Base-by-base conservation (phyloP, 441 rosid genomes). In the Gossypium trilobum region DNA sequence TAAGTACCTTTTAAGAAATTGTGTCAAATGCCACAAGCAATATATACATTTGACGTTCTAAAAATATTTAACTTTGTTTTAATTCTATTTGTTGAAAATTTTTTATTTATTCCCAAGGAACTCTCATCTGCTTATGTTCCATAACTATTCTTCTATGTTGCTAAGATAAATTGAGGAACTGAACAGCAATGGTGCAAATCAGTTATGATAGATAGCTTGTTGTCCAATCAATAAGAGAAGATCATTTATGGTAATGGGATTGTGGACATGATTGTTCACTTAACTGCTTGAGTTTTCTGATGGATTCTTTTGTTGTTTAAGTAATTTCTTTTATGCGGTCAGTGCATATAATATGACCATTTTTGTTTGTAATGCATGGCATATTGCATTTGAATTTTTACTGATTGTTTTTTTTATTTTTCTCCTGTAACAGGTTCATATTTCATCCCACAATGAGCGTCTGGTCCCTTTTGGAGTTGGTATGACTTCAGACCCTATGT, bases 401-500 rank as follows among this genome's bases (percentile, higher is more conserved):
- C 36, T 23, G 50, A 42, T 39, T 62, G 60, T 19, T 16, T 56
- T 58, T 59, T 59, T 6, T 71, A 4, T 74, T 61, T 59, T 14
- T 27, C 44, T 36, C 72, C 52, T 74, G 11, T 81, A 58, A 57
- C 82, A 95, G 98, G 95, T 92, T 48, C 87, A 82, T 78, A 84
- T 92, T 78, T 80, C 88, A 67, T 79, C 86, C 63, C 83, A 79
- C 81, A 77, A 80, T 75, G 87, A 87, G 77, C 79, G 71, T 74
- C 78, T 71, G 73, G 79, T 76, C 22, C 99, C 98, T 31, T 88
- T 88, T 71, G 86, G 87, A 54, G 83, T 95, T 78, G 99, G 97
- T 50, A 78, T 95, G 83, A 92, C 91, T 74, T 91, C 96, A 52
- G 97, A 95, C 83, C 95, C 98, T 54, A 95, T 95, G 99, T 88